Conservation (phyloP, 129 eudicot species). For the Calendula officinalis region DNA sequence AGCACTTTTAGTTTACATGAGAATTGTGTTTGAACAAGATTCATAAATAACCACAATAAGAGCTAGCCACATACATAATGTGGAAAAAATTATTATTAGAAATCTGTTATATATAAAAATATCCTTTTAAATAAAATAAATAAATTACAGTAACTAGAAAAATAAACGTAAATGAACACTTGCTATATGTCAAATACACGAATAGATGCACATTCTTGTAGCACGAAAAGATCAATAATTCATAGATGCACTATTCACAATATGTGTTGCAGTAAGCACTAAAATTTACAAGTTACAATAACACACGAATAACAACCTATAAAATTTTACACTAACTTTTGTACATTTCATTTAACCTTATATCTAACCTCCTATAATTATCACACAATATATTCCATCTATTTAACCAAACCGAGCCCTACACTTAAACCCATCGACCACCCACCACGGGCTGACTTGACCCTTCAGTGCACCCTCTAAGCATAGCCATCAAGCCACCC, state of each 20-base stretch:
- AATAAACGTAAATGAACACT: not conserved
- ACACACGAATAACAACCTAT: conserved; percentile 6
- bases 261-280: conserved; percentile 5
- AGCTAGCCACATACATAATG: no score
- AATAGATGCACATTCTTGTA: not conserved
- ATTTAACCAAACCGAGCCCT: not conserved
- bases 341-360: conserved; percentile 1
- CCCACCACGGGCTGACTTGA: conserved; percentile 8
- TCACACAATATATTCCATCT: not conserved
- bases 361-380: conserved; percentile 12
- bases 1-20: not conserved
- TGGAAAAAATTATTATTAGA: no score
- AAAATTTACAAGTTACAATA: not conserved
- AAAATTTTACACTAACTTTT: conserved; percentile 8
- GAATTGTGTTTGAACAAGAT: conserved; percentile 8
- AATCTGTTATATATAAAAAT: no score
- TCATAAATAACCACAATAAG: conserved; percentile 3
- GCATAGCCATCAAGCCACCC: conserved; percentile 86
- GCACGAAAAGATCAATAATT: not conserved
- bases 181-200: not conserved
- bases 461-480: conserved; percentile 34
- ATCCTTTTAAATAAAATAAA: no score
- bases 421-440: conserved; percentile 41
- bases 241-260: not conserved
- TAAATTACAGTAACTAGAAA: not conserved